Evolutionary conservation across 352 stramenopile genomes (phyloP).

Genomic region (Pythium rhizo-oryzae): DNA sequence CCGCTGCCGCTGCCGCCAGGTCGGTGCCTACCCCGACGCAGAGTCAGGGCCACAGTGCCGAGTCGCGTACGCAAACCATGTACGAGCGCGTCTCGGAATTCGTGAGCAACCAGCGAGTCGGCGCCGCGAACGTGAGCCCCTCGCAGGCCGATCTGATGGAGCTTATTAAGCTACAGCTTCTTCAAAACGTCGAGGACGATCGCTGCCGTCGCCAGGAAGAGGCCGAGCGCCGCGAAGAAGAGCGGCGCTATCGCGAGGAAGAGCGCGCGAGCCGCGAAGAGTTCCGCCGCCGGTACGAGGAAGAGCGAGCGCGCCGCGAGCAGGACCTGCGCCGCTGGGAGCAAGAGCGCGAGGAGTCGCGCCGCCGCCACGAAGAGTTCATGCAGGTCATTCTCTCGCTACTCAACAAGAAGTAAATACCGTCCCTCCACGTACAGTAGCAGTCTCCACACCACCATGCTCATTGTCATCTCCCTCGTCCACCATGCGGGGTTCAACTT

Average conservation of each 20-base stretch:
- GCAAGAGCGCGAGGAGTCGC: slow-evolving; percentile 23
- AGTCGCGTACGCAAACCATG: slow-evolving; percentile 4
- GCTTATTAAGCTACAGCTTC: slow-evolving; percentile 30
- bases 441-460: background rate
- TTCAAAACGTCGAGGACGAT: slow-evolving; percentile 27
- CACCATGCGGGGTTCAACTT: background rate
- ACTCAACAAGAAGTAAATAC: slow-evolving; percentile 15
- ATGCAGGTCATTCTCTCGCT: slow-evolving; percentile 29
- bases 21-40: background rate
- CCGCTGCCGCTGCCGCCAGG: background rate
- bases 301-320: slow-evolving; percentile 23
- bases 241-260: slow-evolving; percentile 23
- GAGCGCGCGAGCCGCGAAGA: slow-evolving; percentile 24
- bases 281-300: slow-evolving; percentile 26
- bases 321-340: slow-evolving; percentile 29
- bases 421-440: background rate
- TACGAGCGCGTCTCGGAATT: slow-evolving; percentile 4
- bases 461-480: background rate
- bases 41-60: background rate
- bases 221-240: slow-evolving; percentile 19
- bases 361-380: slow-evolving; percentile 25
- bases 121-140: background rate
- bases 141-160: slow-evolving; percentile 21
- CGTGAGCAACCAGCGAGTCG: background rate
- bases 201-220: slow-evolving; percentile 18